Base-by-base conservation (phyloP, 2,329 filamentous ascomycete species). In the Biscogniauxia mediterranea region DNA sequence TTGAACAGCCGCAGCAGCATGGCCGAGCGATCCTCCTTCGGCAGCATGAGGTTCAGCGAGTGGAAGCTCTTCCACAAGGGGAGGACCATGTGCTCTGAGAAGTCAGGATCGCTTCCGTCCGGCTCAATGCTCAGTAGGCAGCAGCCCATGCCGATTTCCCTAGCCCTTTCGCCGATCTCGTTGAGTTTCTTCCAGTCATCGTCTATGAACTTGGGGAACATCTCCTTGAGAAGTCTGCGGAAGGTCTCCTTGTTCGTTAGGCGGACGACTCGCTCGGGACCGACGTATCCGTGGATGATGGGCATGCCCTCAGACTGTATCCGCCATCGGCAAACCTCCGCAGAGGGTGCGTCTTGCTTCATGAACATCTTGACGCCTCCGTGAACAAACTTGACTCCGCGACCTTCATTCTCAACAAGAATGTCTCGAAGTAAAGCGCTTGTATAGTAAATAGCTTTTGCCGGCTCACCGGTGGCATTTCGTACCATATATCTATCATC, bases 301-400 rank as follows among this genome's bases (percentile, higher is more conserved):
- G 90, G 88, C 79, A 99, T 87, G 23, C 95, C 95, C 77, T 99
- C 95, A 13, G 89, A 91, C 81, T 99, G 95, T 69, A 99, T 95
- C 54, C 95, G 88, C 95, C 95, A 99, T 61, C 89, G 86, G 80
- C 93, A 97, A 38, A 95, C 90, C 58, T 93, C 89, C 42, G 89
- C 88, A 5, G 89, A 90, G 62, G 96, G 93, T 0, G 92, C 90
- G 72, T 97, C 93, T 76, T 98, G 94, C 81, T 96, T 97, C 82
- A 98, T 95, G 75, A 96, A 99, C 92, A 98, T 98, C 79, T 96
- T 96, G 38, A 99, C 93, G 66, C 95, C 95, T 56, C 90, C 94
- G 77, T 99, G 95, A 55, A 99, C 91, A 73, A 99, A 97, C 75
- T 95, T 96, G 77, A 98, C 89, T 53, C 93, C 93, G 26, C 90